These are phyloP conservation scores for Plasmodium vivax DNA, from an alignment of 169 alveolate species.

Conservation along the genomic window DNA sequence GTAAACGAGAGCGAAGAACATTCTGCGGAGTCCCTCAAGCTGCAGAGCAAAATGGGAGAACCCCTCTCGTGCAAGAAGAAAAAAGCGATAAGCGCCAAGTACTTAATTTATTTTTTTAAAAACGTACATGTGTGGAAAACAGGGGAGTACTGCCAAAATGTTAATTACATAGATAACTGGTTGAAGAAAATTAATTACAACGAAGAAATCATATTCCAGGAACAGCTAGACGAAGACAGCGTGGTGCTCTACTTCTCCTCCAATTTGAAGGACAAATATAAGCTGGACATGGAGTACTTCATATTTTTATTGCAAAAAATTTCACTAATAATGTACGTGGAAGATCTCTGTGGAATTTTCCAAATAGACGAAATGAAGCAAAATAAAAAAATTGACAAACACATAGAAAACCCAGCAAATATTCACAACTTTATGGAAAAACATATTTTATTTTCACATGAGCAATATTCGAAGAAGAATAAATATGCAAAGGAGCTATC, in stretches of 20 bases:
- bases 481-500: constrained; percentile 53
- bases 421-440: constrained; percentile 12
- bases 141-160: constrained; percentile 3
- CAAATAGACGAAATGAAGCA: background rate
- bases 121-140: constrained; percentile 39
- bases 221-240: background rate
- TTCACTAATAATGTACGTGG: constrained; percentile 38
- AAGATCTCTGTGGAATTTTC: constrained; percentile 32
- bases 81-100: constrained; percentile 24
- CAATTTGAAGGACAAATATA: background rate
- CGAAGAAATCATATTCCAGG: constrained; percentile 12
- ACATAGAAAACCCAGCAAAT: background rate
- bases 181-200: background rate
- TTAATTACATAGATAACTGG: constrained; percentile 3
- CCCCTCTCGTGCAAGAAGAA: background rate
- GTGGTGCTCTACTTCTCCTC: background rate
- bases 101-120: constrained; percentile 53
- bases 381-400: background rate
- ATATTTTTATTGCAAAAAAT: constrained; percentile 57
- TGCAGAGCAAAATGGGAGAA: background rate
- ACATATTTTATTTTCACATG: background rate
- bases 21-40: background rate
- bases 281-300: constrained; percentile 15
- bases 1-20: background rate
- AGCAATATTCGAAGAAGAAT: constrained; percentile 14